Evolutionary conservation across 2,329 filamentous ascomycete species (phyloP).

Genomic region (Bipolaris cookei): DNA sequence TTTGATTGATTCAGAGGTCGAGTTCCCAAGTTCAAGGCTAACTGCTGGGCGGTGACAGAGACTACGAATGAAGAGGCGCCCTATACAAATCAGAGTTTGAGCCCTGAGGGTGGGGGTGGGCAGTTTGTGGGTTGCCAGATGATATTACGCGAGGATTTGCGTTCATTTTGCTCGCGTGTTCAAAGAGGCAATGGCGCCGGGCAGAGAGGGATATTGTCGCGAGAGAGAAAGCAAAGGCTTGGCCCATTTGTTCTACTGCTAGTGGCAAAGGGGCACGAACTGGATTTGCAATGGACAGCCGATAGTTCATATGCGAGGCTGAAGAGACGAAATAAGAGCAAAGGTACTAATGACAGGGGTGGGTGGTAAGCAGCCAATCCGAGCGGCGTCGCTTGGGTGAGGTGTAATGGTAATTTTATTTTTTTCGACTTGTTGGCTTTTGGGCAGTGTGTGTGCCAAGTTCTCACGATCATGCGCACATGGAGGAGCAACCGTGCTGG

Average conservation of each 20-base stretch:
- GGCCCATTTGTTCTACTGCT: background rate
- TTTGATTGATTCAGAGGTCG: background rate
- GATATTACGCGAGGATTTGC: background rate
- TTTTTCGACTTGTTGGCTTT: conserved; percentile 13
- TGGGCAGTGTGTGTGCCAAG: conserved; percentile 15
- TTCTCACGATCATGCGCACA: conserved; percentile 6
- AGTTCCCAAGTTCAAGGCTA: background rate
- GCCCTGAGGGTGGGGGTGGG: background rate
- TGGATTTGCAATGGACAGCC: conserved; percentile 12
- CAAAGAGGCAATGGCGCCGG: background rate
- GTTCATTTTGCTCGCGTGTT: background rate
- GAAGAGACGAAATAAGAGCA: conserved; percentile 21
- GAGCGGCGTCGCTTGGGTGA: conserved; percentile 22
- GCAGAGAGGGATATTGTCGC: background rate
- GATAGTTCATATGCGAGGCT: conserved; percentile 18
- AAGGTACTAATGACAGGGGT: conserved; percentile 17
- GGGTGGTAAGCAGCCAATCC: conserved; percentile 29
- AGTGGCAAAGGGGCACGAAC: conserved; percentile 4
- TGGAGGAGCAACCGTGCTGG: background rate
- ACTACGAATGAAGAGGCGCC: background rate
- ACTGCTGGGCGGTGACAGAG: background rate
- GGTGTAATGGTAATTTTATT: conserved; percentile 35
- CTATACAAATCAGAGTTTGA: background rate
- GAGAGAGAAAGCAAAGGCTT: conserved; percentile 4
- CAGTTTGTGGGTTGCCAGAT: background rate